phyloP scores from a whole-genome alignment of 306 rosid genomes.

The Citrullus amarus region DNA sequence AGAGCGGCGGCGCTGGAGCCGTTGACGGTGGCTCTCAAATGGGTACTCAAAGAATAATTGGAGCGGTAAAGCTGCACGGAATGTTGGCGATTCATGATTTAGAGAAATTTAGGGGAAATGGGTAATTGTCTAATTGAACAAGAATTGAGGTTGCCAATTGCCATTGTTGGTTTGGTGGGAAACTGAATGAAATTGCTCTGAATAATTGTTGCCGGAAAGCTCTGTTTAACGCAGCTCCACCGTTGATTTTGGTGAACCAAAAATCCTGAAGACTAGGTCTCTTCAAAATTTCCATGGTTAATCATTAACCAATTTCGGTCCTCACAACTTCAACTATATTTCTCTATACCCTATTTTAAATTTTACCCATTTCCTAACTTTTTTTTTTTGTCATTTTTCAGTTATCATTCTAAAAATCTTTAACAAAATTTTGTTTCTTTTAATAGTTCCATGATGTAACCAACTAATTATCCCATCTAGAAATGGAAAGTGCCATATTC shows the following conservation, averaged over 20 bases:
- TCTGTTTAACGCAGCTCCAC: slow-evolving; percentile 14
- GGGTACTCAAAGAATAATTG: slow-evolving; percentile 21
- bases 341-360: too few species aligned
- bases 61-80: slow-evolving; percentile 45
- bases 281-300: slow-evolving; percentile 9
- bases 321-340: not conserved
- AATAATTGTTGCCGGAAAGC: not conserved
- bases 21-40: slow-evolving; percentile 22
- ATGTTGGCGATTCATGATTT: not conserved
- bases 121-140: not conserved
- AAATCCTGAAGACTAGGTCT: not conserved
- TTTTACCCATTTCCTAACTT: too few species aligned
- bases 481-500: too few species aligned
- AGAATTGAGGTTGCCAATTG: not conserved
- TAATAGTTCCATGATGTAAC: too few species aligned
- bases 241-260: slow-evolving; percentile 9
- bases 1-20: slow-evolving; percentile 10
- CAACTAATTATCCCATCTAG: too few species aligned
- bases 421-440: too few species aligned
- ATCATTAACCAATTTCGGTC: not conserved
- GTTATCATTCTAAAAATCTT: too few species aligned
- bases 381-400: too few species aligned
- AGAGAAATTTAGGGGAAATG: not conserved
- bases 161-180: not conserved
- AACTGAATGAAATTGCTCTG: not conserved